phyloP scores from a whole-genome alignment of 768 basidiomycete genomes.

The Rhodotorula graminis region DNA sequence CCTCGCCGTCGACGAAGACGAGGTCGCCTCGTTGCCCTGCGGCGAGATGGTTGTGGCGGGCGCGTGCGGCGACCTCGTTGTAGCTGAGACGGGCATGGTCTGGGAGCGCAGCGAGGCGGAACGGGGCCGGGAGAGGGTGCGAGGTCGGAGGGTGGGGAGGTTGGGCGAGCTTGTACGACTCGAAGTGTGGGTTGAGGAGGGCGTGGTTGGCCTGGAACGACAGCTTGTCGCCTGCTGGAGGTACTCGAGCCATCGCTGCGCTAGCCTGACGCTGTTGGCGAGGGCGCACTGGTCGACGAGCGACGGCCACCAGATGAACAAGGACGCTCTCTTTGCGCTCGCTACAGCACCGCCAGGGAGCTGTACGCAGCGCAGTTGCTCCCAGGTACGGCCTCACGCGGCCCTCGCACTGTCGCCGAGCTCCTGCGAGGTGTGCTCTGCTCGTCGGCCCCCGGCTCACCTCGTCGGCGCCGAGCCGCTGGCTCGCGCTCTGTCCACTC shows the following conservation, averaged over 20 bases:
- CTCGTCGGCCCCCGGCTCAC: too few relatives aligned
- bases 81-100: constrained; percentile 30
- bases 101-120: background rate
- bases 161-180: constrained; percentile 38
- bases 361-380: too few relatives aligned
- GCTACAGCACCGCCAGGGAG: too few relatives aligned
- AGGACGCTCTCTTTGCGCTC: too few relatives aligned
- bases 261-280: background rate
- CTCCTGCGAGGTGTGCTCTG: too few relatives aligned
- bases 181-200: constrained; percentile 38
- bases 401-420: too few relatives aligned
- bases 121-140: background rate
- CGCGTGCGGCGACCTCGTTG: constrained; percentile 28
- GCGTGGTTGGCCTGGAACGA: constrained; percentile 19
- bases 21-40: constrained; percentile 13
- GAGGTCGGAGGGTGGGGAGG: background rate
- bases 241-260: background rate
- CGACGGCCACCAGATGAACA: background rate
- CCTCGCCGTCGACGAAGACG: constrained; percentile 31
- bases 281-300: background rate
- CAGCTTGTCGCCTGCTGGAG: constrained; percentile 3
- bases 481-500: too few relatives aligned
- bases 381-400: too few relatives aligned
- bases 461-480: too few relatives aligned
- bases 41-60: constrained; percentile 35